A percentile compares a stretch with the other conserved stretches of the same genome.
Conservation (phyloP, 2,329 filamentous ascomycete genomes). For the Graphiopsis chlorocephala region DNA sequence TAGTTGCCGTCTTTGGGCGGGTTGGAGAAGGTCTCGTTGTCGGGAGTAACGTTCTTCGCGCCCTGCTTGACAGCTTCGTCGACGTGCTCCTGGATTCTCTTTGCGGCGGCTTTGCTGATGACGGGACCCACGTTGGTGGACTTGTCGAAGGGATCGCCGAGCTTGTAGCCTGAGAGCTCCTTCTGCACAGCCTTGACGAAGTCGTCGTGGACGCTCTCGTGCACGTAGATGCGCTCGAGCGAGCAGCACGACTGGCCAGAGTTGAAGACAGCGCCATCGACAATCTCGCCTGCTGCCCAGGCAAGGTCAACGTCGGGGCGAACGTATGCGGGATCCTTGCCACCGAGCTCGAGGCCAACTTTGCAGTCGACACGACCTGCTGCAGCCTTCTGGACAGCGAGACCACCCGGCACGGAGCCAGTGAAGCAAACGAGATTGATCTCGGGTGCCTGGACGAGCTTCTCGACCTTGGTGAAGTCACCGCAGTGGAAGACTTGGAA, state of each 20-base stretch:
- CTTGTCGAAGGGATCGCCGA: conserved; percentile 83
- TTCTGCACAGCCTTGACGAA: conserved; percentile 78
- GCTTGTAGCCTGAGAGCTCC: conserved; percentile 72
- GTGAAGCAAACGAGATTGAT: conserved; percentile 88
- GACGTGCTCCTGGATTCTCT: conserved; percentile 74
- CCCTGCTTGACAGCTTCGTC: conserved; percentile 79
- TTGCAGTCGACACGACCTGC: conserved; percentile 74
- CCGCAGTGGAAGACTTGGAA: conserved; percentile 92
- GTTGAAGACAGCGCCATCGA: conserved; percentile 95
- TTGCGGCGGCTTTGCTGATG: conserved; percentile 74
- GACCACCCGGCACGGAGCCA: conserved; percentile 81
- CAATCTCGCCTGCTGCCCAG: conserved; percentile 92
- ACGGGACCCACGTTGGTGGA: conserved; percentile 84
- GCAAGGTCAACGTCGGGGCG: conserved; percentile 79
- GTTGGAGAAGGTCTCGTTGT: conserved; percentile 71
- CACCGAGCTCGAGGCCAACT: conserved; percentile 87
- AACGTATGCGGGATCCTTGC: conserved; percentile 92
- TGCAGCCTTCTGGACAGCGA: conserved; percentile 81
- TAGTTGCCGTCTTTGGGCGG: conserved; percentile 80
- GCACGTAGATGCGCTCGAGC: conserved; percentile 87
- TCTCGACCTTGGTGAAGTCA: conserved; percentile 71
- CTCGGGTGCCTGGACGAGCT: conserved; percentile 71
- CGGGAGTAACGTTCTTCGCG: conserved; percentile 78
- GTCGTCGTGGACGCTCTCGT: conserved; percentile 76
- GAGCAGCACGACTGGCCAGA: conserved; percentile 98